Evolutionary conservation across 129 eudicot species (phyloP), one percentile per base, ranked within the genome.

Genomic region (Smallanthus sonchifolius): DNA sequence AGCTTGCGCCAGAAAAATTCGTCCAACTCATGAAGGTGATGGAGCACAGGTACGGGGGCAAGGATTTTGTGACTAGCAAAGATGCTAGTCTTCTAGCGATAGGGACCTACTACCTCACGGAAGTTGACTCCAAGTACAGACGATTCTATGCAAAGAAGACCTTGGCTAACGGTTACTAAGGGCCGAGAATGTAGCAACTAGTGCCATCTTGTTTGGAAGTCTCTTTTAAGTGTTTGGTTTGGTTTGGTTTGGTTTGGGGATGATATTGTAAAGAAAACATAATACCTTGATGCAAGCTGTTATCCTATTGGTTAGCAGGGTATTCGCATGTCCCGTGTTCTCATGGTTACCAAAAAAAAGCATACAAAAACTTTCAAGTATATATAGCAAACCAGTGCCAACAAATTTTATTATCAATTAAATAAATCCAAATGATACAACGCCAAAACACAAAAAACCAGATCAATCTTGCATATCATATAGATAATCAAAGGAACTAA

Each of bases 41-140:
- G 97, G 97, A 91, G 84, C 92, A 91, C 45, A 86, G 97, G 65
- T 91, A 91, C 37, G 97, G 97, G 7, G 96, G 77, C 20, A 91
- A 91, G 75, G 90, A 91, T 83, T 91, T 84, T 43, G 92, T 83
- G 72, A 91, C 97, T 3, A 88, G 80, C 91, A 91, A 88, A 77
- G 96, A 91, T 78, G 63, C 74, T 11, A 88, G 83, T 49, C 97
- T 91, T 77, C 77, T 91, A 43, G 84, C 96, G 40, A 86, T 89
- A 0, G 97, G 96, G 6, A 86, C 97, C 15, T 91, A 84, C 79
- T 88, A 86, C 62, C 85, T 91, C 69, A 88, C 91, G 5, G 92
- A 91, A 80, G 92, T 89, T 5, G 97, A 91, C 43, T 81, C 92
- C 11, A 86, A 77, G 82, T 91, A 91, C 80, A 81, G 95, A 61